Conservation (phyloP, 345 rosid species). For the Arabis alpina region DNA sequence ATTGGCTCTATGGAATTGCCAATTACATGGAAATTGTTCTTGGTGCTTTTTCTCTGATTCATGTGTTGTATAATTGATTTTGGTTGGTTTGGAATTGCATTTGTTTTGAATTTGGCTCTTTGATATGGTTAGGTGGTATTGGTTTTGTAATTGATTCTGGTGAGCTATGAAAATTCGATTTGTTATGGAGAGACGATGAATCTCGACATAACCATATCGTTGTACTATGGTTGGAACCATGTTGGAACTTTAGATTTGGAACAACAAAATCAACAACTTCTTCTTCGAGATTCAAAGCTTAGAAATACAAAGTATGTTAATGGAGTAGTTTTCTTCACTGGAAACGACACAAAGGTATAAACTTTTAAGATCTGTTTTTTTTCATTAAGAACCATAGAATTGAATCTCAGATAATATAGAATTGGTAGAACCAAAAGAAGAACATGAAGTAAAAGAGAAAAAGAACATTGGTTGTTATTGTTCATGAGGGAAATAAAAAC, state of each 20-base stretch:
- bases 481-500: too few relatives aligned
- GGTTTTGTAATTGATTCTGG: too few relatives aligned
- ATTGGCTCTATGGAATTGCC: conserved; percentile 90
- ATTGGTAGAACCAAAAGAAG: too few relatives aligned
- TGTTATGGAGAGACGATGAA: conserved; percentile 97
- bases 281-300: conserved; percentile 85
- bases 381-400: not conserved
- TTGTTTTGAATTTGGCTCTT: conserved; percentile 52
- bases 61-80: conserved; percentile 1
- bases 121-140: too few relatives aligned
- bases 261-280: conserved; percentile 83
- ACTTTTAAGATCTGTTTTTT: not conserved
- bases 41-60: too few relatives aligned
- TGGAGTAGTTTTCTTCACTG: conserved; percentile 91
- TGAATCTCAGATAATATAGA: too few relatives aligned
- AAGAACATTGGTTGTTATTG: too few relatives aligned
- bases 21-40: conserved; percentile 76
- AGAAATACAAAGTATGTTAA: conserved; percentile 85
- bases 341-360: conserved; percentile 68
- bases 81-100: conserved; percentile 38
- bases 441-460: too few relatives aligned
- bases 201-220: conserved; percentile 80
- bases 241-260: conserved; percentile 73
- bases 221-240: too few relatives aligned
- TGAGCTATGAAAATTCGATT: conserved; percentile 74